Conservation (phyloP, 192 early-diverging fungal genomes). For the Entomortierella beljakovae region DNA sequence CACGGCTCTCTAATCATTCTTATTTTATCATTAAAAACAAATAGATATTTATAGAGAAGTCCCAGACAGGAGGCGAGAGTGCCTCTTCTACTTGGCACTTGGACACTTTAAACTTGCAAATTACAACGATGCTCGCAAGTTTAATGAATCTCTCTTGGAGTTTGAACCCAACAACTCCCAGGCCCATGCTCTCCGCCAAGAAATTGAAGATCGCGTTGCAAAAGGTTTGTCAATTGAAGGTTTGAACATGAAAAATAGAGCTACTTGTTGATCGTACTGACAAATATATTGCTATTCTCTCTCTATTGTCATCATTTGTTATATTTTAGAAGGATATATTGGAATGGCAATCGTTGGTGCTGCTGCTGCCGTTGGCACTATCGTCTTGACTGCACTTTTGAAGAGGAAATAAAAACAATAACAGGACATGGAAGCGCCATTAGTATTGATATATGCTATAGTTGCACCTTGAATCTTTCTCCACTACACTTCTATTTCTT, state of each 20-base stretch:
- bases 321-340: constrained; percentile 79
- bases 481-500: too few species aligned
- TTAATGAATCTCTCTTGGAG: constrained; percentile 83
- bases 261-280: too few species aligned
- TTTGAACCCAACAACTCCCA: constrained; percentile 90
- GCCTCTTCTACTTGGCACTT: constrained; percentile 93
- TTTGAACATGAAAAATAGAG: too few species aligned
- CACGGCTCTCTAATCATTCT: neutral
- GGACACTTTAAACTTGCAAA: constrained; percentile 93
- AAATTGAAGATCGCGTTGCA: constrained; percentile 88
- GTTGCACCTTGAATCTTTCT: too few species aligned
- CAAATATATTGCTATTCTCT: too few species aligned
- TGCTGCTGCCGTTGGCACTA: constrained; percentile 74
- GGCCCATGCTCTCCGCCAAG: constrained; percentile 71
- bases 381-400: constrained; percentile 67
- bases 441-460: too few species aligned
- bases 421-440: neutral
- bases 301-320: too few species aligned
- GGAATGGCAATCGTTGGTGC: constrained; percentile 91
- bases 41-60: constrained; percentile 90
- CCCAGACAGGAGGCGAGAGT: constrained; percentile 89
- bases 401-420: constrained; percentile 29
- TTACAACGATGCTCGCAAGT: constrained; percentile 84
- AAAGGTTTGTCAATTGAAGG: constrained; percentile 55
- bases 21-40: constrained; percentile 5